Evolutionary conservation across 2,329 filamentous ascomycete genomes (phyloP), one percentile per base, ranked within the genome.

Genomic region (Aquanectria penicillioides): DNA sequence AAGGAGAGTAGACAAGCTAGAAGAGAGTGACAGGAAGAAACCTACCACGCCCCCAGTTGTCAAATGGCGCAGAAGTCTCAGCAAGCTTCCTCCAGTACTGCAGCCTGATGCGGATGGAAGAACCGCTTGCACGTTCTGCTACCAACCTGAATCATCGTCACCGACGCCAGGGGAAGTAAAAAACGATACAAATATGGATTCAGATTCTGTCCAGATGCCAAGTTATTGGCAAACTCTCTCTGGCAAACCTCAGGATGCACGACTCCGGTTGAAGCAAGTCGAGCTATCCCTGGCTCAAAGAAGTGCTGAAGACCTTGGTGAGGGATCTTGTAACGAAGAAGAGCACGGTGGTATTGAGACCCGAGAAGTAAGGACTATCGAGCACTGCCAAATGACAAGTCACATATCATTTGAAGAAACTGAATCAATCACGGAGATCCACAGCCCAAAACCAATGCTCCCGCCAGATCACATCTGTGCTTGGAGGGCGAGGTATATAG

Each of bases 401-500:
- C 56, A 58, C 22, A 61, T 28, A 31, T 43, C 43, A 15, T 46
- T 36, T 22, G 54, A 49, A 25, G 54, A 59, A 25, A 61, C 48
- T 2, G 51, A 60, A 18, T 57, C 56, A 29, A 49, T 55, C 23
- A 61, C 57, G 5, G 57, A 74, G 44, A 66, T 73, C 37, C 69
- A 73, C 34, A 74, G 69, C 9, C 75, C 77, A 1, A 69, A 59
- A 11, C 74, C 77, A 18, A 67, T 77, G 20, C 69, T 75, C 41
- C 71, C 75, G 23, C 70, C 74, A 12, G 74, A 77, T 20, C 80
- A 81, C 57, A 67, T 74, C 8, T 81, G 80, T 61, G 68, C 67
- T 38, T 83, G 74, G 81, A 77, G 75, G 57, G 73, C 77, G 5
- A 74, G 72, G 6, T 82, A 80, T 58, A 64, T 77, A 54, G 71